Evolutionary conservation across 192 early-diverging fungal genomes (phyloP).

Genomic region (Rhizophagus clarus): DNA sequence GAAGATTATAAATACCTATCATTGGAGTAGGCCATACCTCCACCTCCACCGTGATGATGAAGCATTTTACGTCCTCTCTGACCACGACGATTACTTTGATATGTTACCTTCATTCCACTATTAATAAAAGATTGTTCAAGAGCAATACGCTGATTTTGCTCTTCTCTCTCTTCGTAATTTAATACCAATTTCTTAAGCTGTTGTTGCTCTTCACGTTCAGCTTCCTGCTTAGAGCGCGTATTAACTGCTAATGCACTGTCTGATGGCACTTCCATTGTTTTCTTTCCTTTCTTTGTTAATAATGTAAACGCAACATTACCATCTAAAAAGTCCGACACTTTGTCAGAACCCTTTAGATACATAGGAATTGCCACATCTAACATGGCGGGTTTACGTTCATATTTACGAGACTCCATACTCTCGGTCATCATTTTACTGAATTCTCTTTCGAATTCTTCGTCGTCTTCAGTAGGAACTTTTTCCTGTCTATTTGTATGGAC

Average conservation of each 20-base stretch:
- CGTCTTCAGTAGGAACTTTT: conserved; percentile 68
- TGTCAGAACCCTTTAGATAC: conserved; percentile 46
- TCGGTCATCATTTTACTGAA: conserved; percentile 92
- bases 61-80: conserved; percentile 18
- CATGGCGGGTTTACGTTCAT: conserved; percentile 71
- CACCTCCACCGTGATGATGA: conserved; percentile 21
- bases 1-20: background rate
- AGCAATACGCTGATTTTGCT: conserved; percentile 47
- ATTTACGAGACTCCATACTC: conserved; percentile 80
- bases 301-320: conserved; percentile 76
- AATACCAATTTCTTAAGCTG: conserved; percentile 92
- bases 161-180: conserved; percentile 84
- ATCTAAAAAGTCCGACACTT: conserved; percentile 33
- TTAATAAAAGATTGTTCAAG: conserved; percentile 23
- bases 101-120: conserved; percentile 25
- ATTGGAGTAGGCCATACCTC: conserved; percentile 6
- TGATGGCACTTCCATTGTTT: conserved; percentile 76
- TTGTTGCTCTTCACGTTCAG: conserved; percentile 83
- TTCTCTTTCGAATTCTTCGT: conserved; percentile 88
- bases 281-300: conserved; percentile 83
- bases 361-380: conserved; percentile 93
- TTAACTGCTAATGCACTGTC: conserved; percentile 82
- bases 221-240: conserved; percentile 83
- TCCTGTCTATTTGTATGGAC: conserved; percentile 63
- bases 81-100: conserved; percentile 29